Conservation (phyloP, 2,329 filamentous ascomycete genomes). For the Penicillium sp. region DNA sequence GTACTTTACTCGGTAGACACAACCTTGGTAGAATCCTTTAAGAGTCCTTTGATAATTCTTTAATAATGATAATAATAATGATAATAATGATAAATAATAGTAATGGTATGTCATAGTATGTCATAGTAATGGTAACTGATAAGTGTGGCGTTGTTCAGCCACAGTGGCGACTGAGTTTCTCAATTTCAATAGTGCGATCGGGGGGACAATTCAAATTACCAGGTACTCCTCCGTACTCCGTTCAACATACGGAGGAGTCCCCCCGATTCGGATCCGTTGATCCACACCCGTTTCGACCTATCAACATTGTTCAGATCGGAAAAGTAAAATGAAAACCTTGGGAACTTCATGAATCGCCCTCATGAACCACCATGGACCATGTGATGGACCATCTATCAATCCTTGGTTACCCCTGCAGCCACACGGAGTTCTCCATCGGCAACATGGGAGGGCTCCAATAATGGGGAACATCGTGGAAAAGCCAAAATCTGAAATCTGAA, state of each 20-base stretch:
- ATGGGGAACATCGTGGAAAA: background rate
- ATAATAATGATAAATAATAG: too few species aligned
- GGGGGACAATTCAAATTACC: background rate
- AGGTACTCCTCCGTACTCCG: background rate
- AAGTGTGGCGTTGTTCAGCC: background rate
- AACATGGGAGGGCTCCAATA: background rate
- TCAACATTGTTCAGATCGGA: background rate
- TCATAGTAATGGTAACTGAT: background rate
- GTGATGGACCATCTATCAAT: background rate
- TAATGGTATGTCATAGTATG: background rate
- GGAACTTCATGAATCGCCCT: background rate
- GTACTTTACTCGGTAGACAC: too few species aligned
- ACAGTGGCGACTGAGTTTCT: background rate
- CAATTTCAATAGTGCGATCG: slow-evolving; percentile 17
- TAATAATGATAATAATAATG: too few species aligned
- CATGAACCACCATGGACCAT: too few species aligned
- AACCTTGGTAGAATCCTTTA: too few species aligned
- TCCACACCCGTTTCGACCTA: background rate
- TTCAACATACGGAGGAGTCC: too few species aligned
- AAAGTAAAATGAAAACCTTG: background rate
- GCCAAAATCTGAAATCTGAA: background rate
- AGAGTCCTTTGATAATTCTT: too few species aligned
- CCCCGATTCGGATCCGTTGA: background rate
- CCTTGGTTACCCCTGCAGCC: background rate
- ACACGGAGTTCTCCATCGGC: background rate